phyloP scores from a whole-genome alignment of 108 stramenopile species.

The Mediolabrus comicus region DNA sequence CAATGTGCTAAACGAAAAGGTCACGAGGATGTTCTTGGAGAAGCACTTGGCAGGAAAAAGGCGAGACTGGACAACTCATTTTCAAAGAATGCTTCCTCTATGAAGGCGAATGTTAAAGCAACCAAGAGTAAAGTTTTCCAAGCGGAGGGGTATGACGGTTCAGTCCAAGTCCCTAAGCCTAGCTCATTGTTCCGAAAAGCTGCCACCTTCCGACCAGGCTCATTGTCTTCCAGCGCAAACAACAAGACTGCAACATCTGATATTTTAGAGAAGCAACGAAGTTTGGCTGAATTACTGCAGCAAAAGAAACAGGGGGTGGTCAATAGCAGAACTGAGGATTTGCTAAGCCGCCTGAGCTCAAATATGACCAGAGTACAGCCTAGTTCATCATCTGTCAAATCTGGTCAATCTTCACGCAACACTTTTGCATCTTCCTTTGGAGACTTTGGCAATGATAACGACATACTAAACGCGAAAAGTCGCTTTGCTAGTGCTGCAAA shows the following conservation, averaged over 20 bases:
- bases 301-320: not conserved
- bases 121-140: constrained; percentile 31
- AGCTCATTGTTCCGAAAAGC: constrained; percentile 25
- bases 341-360: not conserved
- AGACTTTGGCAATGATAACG: not conserved
- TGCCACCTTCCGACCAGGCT: not conserved
- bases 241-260: not conserved
- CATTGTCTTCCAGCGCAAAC: not conserved
- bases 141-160: constrained; percentile 55
- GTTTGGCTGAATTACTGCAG: constrained; percentile 18
- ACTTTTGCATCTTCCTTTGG: constrained; percentile 33
- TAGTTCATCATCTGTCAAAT: not conserved
- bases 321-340: constrained; percentile 3
- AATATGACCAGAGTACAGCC: not conserved
- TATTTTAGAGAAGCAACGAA: constrained; percentile 46
- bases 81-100: not conserved
- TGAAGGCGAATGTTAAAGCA: not conserved
- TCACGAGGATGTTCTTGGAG: constrained; percentile 20
- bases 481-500: constrained; percentile 64
- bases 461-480: constrained; percentile 63
- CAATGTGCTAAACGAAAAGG: not conserved
- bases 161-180: constrained; percentile 69
- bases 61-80: not conserved
- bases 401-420: not conserved
- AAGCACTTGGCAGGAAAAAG: constrained; percentile 22